Conservation (phyloP, 2,329 filamentous ascomycete species). For the Exserohilum rostratum region DNA sequence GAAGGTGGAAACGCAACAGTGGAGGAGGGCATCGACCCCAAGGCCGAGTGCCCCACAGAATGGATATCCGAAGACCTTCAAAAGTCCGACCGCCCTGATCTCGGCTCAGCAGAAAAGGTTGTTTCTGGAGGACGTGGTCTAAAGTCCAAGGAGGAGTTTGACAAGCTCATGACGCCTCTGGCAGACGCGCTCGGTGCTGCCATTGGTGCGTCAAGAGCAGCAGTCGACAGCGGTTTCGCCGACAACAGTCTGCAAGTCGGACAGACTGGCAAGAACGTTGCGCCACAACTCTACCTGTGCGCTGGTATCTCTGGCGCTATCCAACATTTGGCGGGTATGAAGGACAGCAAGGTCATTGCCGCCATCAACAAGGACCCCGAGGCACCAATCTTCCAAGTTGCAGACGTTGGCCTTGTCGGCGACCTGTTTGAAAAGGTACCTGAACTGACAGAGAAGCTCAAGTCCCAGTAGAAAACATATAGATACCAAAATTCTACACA, state of each 20-base stretch:
- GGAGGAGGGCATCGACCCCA: conserved; percentile 84
- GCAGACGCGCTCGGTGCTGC: conserved; percentile 94
- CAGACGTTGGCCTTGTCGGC: conserved; percentile 92
- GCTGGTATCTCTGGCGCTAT: conserved; percentile 97
- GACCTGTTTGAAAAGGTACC: conserved; percentile 96
- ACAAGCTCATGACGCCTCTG: conserved; percentile 87
- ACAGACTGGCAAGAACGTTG: conserved; percentile 98
- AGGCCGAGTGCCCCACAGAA: conserved; percentile 73
- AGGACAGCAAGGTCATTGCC: conserved; percentile 99
- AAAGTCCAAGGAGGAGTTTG: conserved; percentile 98
- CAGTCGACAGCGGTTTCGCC: conserved; percentile 95
- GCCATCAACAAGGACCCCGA: conserved; percentile 98
- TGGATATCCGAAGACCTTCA: conserved; percentile 95
- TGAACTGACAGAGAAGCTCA: conserved; percentile 94
- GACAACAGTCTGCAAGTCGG: conserved; percentile 98
- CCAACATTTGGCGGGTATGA: conserved; percentile 98
- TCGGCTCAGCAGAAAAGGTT: conserved; percentile 85
- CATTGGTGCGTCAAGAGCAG: conserved; percentile 91
- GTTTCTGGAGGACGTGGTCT: conserved; percentile 93
- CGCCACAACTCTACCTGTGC: conserved; percentile 91
- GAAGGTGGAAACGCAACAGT: conserved; percentile 76
- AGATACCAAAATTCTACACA: not conserved
- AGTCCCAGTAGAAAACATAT: conserved; percentile 51
- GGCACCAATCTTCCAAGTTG: conserved; percentile 97
- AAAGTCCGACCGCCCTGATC: conserved; percentile 91